Conservation (phyloP, 225 moss, liverwort and hornwort genomes). For the Pleurozium schreberi region DNA sequence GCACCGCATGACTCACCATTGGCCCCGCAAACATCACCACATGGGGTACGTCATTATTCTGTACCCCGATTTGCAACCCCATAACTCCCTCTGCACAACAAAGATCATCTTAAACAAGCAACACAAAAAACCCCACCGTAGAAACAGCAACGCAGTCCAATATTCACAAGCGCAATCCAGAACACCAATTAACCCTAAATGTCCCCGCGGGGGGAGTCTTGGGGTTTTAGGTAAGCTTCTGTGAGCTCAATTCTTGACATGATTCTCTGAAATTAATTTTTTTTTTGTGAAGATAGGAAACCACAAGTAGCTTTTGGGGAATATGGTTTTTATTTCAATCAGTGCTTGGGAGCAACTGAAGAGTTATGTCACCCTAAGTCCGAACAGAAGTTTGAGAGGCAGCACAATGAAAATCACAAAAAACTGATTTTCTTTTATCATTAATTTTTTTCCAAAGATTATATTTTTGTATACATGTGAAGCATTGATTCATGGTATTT, state of each 20-base stretch:
- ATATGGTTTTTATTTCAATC: not conserved
- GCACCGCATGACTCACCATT: not conserved
- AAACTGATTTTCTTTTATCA: not conserved
- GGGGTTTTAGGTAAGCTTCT: not conserved
- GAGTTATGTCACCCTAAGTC: not conserved
- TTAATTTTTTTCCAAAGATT: not conserved
- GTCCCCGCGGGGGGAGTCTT: not conserved
- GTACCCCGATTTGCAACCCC: not conserved
- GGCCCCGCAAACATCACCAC: slow-evolving; percentile 12
- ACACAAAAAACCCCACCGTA: not conserved
- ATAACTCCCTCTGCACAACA: not conserved
- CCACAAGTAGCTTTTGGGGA: not conserved
- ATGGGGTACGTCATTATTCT: not conserved
- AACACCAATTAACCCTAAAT: not conserved
- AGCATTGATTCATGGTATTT: not conserved
- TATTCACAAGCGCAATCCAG: not conserved
- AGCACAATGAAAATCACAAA: not conserved
- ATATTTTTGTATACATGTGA: not conserved
- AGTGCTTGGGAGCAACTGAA: not conserved
- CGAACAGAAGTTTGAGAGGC: not conserved
- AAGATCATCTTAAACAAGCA: not conserved
- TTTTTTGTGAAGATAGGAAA: not conserved
- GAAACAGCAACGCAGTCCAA: not conserved
- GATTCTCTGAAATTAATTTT: too few relatives aligned
- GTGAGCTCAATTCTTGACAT: not conserved